Percentiles rank a stretch among this genome's conserved stretches.
phyloP scores from a whole-genome alignment of 768 basidiomycete genomes.

The Pleurotus ostreatus region DNA sequence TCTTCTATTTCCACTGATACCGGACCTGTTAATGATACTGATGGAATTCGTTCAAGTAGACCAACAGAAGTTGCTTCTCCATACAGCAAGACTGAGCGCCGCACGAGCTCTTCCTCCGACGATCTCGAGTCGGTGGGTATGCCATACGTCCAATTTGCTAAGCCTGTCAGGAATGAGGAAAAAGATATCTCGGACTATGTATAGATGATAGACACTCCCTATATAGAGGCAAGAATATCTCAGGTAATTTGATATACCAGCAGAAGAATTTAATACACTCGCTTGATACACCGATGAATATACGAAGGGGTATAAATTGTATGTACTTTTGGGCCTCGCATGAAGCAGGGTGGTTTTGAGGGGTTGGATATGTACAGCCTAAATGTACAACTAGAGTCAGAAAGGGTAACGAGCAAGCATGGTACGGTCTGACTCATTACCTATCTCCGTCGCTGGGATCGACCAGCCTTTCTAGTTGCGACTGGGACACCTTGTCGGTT shows the following conservation, averaged over 20 bases:
- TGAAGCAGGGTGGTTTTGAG: too few relatives aligned
- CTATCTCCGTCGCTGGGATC: slow-evolving; percentile 69
- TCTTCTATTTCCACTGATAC: slow-evolving; percentile 8
- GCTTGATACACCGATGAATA: too few relatives aligned
- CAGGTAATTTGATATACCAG: too few relatives aligned
- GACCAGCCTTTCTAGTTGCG: slow-evolving; percentile 63
- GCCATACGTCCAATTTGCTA: slow-evolving; percentile 5
- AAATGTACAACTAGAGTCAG: too few relatives aligned
- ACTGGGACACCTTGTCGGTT: slow-evolving; percentile 65
- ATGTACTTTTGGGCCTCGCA: not conserved
- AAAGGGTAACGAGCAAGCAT: too few relatives aligned
- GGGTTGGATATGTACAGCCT: too few relatives aligned
- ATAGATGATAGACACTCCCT: not conserved
- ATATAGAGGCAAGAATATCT: too few relatives aligned
- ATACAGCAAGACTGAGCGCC: slow-evolving; percentile 13
- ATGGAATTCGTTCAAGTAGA: slow-evolving; percentile 4
- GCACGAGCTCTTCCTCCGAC: slow-evolving; percentile 11
- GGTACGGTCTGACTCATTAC: not conserved
- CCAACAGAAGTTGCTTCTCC: slow-evolving; percentile 20
- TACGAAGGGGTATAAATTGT: not conserved
- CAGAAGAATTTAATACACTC: too few relatives aligned
- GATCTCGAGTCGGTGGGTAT: slow-evolving; percentile 11
- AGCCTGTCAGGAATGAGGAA: slow-evolving; percentile 1
- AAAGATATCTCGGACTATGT: slow-evolving; percentile 9
- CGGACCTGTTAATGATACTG: not conserved